Conservation (phyloP, 2,329 filamentous ascomycete genomes). For the Fusarium scirpi region DNA sequence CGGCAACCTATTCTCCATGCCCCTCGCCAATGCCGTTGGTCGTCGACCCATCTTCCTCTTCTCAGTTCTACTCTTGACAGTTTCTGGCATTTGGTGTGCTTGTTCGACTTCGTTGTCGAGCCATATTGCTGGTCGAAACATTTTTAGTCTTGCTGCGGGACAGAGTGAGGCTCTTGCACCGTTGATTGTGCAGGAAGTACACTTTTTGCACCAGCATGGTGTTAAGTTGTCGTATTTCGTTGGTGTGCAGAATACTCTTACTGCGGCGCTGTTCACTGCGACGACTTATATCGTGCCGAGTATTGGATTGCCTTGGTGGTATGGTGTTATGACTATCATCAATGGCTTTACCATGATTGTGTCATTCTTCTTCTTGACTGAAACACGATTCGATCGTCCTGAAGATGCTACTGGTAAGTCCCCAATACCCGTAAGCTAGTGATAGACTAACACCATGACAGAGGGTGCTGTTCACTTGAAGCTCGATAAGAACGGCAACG, state of each 20-base stretch:
- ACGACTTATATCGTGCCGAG: conserved; percentile 10
- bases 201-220: conserved; percentile 10
- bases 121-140: not conserved
- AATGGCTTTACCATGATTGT: not conserved
- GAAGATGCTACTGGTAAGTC: conserved; percentile 8
- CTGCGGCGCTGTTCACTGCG: not conserved
- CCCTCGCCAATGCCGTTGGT: not conserved
- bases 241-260: conserved; percentile 1
- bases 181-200: conserved; percentile 9
- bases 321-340: conserved; percentile 15
- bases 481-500: conserved; percentile 4
- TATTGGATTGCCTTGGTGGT: conserved; percentile 12
- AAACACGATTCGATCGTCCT: conserved; percentile 12
- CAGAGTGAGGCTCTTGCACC: conserved; percentile 15
- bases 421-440: fast-evolving
- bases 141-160: conserved; percentile 11
- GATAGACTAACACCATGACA: fast-evolving
- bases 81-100: conserved; percentile 13
- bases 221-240: conserved; percentile 5
- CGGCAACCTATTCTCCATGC: conserved; percentile 7
- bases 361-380: conserved; percentile 1
- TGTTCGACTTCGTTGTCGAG: conserved; percentile 11
- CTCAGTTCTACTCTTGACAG: not conserved
- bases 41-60: conserved; percentile 11
- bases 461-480: not conserved